Base-by-base conservation (phyloP, 441 rosid species). In the Euphorbia schlechtendalii region DNA sequence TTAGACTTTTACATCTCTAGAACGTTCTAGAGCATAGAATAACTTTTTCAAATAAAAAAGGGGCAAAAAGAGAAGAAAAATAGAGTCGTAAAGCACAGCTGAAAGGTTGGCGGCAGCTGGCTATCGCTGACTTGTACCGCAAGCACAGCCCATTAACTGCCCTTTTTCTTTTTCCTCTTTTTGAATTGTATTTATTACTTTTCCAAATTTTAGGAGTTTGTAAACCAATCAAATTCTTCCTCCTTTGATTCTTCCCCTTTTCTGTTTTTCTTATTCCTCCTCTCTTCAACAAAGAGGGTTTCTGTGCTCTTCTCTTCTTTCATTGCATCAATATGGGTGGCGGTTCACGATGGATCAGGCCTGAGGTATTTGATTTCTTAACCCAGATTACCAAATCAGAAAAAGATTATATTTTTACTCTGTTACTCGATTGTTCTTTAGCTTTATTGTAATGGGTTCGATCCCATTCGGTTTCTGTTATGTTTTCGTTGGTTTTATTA, bases 291-390 rank as follows among this genome's bases (percentile, higher is more conserved):
- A 58, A 51, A 46, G 40, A 36, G 41, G 68, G 59, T 22, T 14
- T 36, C 30, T 54, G 17, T 22, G n/a, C 30, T 34, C 22, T 64
- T 8, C 4, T 27, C 40, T 57, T 53, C 22, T 5, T 14, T 25
- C 11, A 7, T n/a, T 24, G 22, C 15, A 24, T 17, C 2, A 36
- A 1, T 30, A 72, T 76, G 76, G 73, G 70, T 46, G 73, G 70
- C 53, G 30, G 58, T 38, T 64, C 70, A 13, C 61, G 73, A 56
- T 76, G 79, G 76, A 46, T 76, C 18, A 74, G 73, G 58, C 83
- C 83, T n/a, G 83, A 79, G 83, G 80, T 73, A 27, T 18, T 30
- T 24, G 2, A 28, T 52, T 48, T 63, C 45, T 3, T 40, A 1
- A 40, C 45, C 45, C 45, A 40, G 45, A 40, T 40, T 12, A 40